phyloP scores from a whole-genome alignment of 2,329 filamentous ascomycete genomes.

The Verticillium klebahnii region DNA sequence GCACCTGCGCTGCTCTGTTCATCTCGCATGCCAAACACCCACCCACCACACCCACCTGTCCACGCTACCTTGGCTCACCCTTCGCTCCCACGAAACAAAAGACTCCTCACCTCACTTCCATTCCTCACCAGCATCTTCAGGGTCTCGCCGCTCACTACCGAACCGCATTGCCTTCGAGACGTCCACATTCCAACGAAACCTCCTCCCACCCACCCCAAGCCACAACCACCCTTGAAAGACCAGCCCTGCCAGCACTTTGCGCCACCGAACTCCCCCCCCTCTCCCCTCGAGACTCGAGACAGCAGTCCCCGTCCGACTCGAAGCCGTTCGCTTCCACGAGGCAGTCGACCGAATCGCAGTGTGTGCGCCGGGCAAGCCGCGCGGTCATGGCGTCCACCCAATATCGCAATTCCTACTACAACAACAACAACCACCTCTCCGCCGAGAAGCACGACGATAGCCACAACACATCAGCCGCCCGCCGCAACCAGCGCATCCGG shows the following conservation, averaged over 20 bases:
- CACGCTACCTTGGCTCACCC: not conserved
- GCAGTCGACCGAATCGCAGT: slow-evolving; percentile 3
- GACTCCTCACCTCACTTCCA: not conserved
- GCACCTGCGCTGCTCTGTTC: not conserved
- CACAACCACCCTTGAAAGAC: not conserved
- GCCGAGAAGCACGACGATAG: slow-evolving; percentile 36
- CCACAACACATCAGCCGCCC: slow-evolving; percentile 27
- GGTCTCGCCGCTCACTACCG: not conserved
- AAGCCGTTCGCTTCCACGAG: not conserved
- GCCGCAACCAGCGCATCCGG: slow-evolving; percentile 51
- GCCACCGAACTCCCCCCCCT: not conserved
- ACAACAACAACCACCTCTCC: slow-evolving; percentile 24
- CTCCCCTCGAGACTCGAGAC: not conserved
- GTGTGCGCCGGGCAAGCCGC: not conserved
- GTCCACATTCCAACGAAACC: not conserved
- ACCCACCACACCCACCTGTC: not conserved
- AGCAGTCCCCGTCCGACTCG: not conserved
- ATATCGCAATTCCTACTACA: slow-evolving; percentile 51
- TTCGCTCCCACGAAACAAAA: not conserved
- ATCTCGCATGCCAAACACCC: not conserved
- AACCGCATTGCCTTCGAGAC: not conserved
- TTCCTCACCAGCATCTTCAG: not conserved
- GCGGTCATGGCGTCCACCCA: slow-evolving; percentile 44
- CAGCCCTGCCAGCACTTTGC: not conserved
- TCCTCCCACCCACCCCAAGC: not conserved